Evolutionary conservation across 2,329 filamentous ascomycete genomes (phyloP).

Genomic region (Trichoderma sp.): DNA sequence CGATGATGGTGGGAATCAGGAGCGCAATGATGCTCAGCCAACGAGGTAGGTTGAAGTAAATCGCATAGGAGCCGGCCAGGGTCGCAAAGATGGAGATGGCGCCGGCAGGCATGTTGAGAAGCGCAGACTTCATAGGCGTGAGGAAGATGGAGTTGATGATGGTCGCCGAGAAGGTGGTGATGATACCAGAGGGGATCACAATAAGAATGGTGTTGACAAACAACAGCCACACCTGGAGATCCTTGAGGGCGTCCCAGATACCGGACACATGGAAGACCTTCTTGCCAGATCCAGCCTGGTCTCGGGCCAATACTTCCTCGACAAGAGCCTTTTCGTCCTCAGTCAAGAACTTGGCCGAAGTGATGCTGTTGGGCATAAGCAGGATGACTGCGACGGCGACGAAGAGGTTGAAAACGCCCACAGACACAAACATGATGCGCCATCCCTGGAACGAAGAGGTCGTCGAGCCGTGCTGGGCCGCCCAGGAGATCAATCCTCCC

Average conservation of each 20-base stretch:
- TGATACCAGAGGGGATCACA: conserved; percentile 41
- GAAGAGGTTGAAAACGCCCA: conserved; percentile 52
- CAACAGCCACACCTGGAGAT: conserved; percentile 49
- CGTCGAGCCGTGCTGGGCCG: conserved; percentile 53
- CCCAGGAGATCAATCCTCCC: conserved; percentile 54
- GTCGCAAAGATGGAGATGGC: conserved; percentile 38
- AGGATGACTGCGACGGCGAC: conserved; percentile 49
- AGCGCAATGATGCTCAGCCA: conserved; percentile 36
- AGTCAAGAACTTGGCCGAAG: conserved; percentile 33
- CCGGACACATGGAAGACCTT: conserved; percentile 47
- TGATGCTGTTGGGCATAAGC: conserved; percentile 47
- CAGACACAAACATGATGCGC: conserved; percentile 58
- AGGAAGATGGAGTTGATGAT: conserved; percentile 44
- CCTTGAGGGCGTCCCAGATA: conserved; percentile 47
- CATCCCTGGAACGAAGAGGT: conserved; percentile 44
- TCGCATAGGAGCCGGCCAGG: conserved; percentile 33
- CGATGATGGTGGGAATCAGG: conserved; percentile 35
- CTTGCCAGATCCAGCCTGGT: conserved; percentile 49
- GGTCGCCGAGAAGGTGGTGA: conserved; percentile 40
- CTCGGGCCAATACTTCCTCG: conserved; percentile 61
- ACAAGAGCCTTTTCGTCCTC: conserved; percentile 45
- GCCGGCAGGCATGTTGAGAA: conserved; percentile 47
- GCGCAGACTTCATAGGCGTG: conserved; percentile 46
- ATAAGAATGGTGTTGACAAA: conserved; percentile 36
- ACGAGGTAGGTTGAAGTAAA: conserved; percentile 37